Percentiles rank a stretch among this genome's conserved stretches.
These are phyloP conservation scores for Biscutella laevigata DNA, from an alignment of 441 rosid species.

Conservation along the genomic window DNA sequence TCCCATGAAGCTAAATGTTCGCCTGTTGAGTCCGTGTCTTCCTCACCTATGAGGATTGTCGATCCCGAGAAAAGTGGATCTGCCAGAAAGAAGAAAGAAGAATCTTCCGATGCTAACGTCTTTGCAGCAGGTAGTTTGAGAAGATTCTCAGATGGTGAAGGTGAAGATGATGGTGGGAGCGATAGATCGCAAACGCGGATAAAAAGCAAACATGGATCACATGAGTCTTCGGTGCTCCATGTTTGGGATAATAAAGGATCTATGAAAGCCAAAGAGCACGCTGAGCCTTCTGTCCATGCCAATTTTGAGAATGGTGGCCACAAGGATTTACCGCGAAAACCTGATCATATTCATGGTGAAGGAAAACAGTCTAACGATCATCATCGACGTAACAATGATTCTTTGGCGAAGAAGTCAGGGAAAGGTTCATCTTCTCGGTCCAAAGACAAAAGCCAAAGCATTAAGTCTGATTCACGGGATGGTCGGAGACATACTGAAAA, in stretches of 20 bases:
- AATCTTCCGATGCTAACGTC: constrained; percentile 36
- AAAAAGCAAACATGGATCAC: constrained; percentile 45
- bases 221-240: constrained; percentile 42
- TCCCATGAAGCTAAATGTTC: constrained; percentile 73
- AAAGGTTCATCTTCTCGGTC: constrained; percentile 57
- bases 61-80: constrained; percentile 40
- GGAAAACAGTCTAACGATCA: constrained; percentile 42
- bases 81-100: constrained; percentile 43
- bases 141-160: constrained; percentile 46
- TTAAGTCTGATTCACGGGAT: constrained; percentile 38
- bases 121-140: constrained; percentile 36
- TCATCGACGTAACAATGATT: constrained; percentile 31
- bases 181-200: constrained; percentile 44
- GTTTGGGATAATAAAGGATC: constrained; percentile 39
- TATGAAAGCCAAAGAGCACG: constrained; percentile 40
- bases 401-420: constrained; percentile 46
- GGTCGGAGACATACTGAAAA: constrained; percentile 37
- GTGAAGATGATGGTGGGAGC: constrained; percentile 51
- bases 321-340: constrained; percentile 39
- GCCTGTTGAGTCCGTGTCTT: constrained; percentile 89
- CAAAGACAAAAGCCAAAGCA: constrained; percentile 49
- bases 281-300: constrained; percentile 39
- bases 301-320: constrained; percentile 33
- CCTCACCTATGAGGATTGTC: constrained; percentile 69
- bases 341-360: constrained; percentile 32